phyloP scores from a whole-genome alignment of 202 grass and related monocot species.

The Panicum hallii region DNA sequence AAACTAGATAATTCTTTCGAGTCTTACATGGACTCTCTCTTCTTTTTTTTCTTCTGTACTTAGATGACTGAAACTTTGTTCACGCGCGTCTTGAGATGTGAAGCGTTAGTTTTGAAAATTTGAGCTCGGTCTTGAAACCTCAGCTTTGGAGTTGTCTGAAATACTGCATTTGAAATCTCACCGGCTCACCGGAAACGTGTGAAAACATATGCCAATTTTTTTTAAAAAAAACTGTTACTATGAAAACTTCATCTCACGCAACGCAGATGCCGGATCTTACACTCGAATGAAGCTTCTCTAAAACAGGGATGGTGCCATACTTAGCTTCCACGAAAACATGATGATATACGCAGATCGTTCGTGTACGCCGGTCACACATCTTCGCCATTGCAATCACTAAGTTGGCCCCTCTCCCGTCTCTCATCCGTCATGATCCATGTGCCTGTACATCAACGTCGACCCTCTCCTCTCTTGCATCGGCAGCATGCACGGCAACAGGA shows the following conservation, averaged over 20 bases:
- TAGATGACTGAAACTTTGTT: background rate
- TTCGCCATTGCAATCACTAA: background rate
- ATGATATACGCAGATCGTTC: too few species aligned
- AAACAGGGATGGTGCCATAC: too few species aligned
- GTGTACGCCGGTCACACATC: background rate
- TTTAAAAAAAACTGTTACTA: too few species aligned
- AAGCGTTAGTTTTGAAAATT: background rate
- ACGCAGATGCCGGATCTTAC: too few species aligned
- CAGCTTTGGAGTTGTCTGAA: too few species aligned
- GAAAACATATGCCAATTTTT: too few species aligned
- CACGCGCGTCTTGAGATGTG: background rate
- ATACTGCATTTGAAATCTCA: too few species aligned
- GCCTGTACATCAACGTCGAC: too few species aligned
- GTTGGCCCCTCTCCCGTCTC: background rate
- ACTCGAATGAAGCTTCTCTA: too few species aligned
- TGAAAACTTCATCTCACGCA: too few species aligned
- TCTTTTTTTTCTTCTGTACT: background rate
- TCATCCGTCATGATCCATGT: background rate
- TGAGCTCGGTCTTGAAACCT: background rate
- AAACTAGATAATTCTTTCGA: background rate
- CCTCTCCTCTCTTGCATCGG: background rate
- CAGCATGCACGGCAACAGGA: background rate
- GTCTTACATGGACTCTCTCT: background rate
- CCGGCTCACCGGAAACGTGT: too few species aligned
- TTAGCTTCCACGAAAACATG: too few species aligned